A percentile compares a stretch with the other conserved stretches of the same genome.
phyloP scores from a whole-genome alignment of 2,329 filamentous ascomycete species.

The Trichoderma sp. region DNA sequence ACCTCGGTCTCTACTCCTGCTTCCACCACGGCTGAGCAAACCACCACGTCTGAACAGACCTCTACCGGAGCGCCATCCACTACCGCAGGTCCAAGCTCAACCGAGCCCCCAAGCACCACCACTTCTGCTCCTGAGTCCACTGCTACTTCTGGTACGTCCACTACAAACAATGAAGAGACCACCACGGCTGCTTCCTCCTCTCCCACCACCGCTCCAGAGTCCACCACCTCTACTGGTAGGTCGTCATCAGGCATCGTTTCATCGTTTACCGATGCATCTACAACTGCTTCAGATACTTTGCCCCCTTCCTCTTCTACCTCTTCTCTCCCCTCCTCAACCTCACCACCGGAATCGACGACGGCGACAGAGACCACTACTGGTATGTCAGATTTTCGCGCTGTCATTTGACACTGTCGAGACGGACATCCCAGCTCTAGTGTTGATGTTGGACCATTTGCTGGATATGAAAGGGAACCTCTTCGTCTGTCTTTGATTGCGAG shows the following conservation, averaged over 20 bases:
- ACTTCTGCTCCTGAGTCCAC: slow-evolving; percentile 17
- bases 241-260: slow-evolving; percentile 29
- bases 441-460: neutral
- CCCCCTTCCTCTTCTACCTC: slow-evolving; percentile 24
- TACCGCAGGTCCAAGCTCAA: neutral
- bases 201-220: slow-evolving; percentile 27
- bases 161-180: slow-evolving; percentile 27
- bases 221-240: slow-evolving; percentile 34
- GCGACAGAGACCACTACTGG: slow-evolving; percentile 26
- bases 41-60: slow-evolving; percentile 2
- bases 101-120: neutral
- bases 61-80: neutral
- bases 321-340: slow-evolving; percentile 22
- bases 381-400: slow-evolving; percentile 30
- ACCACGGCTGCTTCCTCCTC: slow-evolving; percentile 32
- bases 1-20: slow-evolving; percentile 1
- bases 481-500: neutral
- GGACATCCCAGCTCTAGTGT: neutral
- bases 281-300: slow-evolving; percentile 26
- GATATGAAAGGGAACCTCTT: slow-evolving; percentile 5
- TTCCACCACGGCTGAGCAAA: neutral
- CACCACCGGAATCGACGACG: slow-evolving; percentile 18
- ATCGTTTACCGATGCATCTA: slow-evolving; percentile 27
- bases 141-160: slow-evolving; percentile 27
- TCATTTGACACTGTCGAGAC: slow-evolving; percentile 22